These are phyloP conservation scores for Pseudocercospora cruenta DNA, from an alignment of 2,329 filamentous ascomycete species.

Conservation along the genomic window DNA sequence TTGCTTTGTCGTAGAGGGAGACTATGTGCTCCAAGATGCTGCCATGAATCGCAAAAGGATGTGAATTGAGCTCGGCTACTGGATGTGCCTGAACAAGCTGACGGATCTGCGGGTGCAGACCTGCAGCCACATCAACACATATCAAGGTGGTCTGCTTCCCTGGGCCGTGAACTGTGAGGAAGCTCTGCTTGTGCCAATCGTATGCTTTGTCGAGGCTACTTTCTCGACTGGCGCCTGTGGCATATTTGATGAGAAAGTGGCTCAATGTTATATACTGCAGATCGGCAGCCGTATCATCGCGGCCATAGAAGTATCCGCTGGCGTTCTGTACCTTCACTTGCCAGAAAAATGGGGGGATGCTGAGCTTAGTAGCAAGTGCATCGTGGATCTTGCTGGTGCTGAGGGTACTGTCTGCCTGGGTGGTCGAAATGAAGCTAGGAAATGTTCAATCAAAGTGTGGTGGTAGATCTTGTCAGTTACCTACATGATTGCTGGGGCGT, in stretches of 20 bases:
- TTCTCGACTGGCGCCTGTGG: background rate
- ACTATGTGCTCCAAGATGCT: slow-evolving; percentile 24
- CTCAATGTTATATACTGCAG: slow-evolving; percentile 12
- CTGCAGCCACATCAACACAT: slow-evolving; percentile 15
- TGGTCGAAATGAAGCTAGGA: background rate
- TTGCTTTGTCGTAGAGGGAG: slow-evolving; percentile 19
- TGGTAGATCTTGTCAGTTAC: background rate
- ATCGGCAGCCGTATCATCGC: background rate
- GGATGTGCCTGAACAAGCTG: background rate
- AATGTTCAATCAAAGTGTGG: background rate
- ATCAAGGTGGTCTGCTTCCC: slow-evolving; percentile 6
- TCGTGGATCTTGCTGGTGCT: background rate
- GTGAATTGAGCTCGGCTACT: background rate
- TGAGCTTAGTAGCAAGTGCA: background rate
- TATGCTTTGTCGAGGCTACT: slow-evolving; percentile 3
- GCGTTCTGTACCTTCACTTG: slow-evolving; percentile 14
- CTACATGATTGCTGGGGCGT: background rate
- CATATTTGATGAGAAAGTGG: slow-evolving; percentile 25
- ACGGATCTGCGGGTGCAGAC: background rate
- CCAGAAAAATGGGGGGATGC: slow-evolving; percentile 16
- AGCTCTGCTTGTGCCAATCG: slow-evolving; percentile 22
- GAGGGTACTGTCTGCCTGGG: background rate
- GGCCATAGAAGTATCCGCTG: slow-evolving; percentile 19
- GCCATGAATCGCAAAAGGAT: slow-evolving; percentile 22
- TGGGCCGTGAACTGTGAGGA: slow-evolving; percentile 12